Percentiles rank a stretch among this genome's conserved stretches.
phyloP scores from a whole-genome alignment of 208 protist species.

The Vickermania ingenoplastis region DNA sequence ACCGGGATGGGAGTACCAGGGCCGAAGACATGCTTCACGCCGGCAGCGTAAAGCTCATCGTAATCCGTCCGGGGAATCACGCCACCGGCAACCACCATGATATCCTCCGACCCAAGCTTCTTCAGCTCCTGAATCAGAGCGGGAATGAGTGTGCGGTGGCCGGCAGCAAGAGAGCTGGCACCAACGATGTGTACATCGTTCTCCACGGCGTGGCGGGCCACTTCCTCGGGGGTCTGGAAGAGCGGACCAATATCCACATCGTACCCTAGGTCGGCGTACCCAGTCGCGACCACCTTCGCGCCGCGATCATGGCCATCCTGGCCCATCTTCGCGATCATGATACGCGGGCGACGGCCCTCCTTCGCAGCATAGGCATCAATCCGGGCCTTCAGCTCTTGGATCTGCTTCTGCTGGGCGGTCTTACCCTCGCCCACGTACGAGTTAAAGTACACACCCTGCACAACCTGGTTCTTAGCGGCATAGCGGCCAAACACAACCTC shows the following conservation, averaged over 20 bases:
- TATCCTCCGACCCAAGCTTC: constrained; percentile 46
- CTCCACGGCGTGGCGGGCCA: constrained; percentile 83
- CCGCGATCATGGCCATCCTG: not conserved
- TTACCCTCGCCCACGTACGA: constrained; percentile 34
- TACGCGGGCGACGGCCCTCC: not conserved
- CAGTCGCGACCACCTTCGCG: constrained; percentile 52
- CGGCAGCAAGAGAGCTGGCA: constrained; percentile 50
- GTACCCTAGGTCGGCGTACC: constrained; percentile 94
- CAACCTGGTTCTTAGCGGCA: constrained; percentile 46
- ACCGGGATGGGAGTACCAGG: constrained; percentile 69
- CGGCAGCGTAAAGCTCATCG: constrained; percentile 90
- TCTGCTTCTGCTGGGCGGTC: constrained; percentile 28
- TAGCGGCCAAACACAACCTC: constrained; percentile 75
- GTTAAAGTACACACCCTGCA: constrained; percentile 78
- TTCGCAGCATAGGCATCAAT: constrained; percentile 23
- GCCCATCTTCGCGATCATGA: not conserved
- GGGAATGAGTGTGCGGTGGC: constrained; percentile 89
- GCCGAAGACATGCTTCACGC: constrained; percentile 90
- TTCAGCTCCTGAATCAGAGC: constrained; percentile 83
- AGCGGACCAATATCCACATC: constrained; percentile 94
- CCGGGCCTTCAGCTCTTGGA: constrained; percentile 25
- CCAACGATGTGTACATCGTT: constrained; percentile 96
- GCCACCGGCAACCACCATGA: constrained; percentile 72
- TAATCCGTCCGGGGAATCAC: constrained; percentile 88
- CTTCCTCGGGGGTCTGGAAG: constrained; percentile 84